Evolutionary conservation across 2,329 filamentous ascomycete species (phyloP).

Genomic region (Fusarium dimerum): DNA sequence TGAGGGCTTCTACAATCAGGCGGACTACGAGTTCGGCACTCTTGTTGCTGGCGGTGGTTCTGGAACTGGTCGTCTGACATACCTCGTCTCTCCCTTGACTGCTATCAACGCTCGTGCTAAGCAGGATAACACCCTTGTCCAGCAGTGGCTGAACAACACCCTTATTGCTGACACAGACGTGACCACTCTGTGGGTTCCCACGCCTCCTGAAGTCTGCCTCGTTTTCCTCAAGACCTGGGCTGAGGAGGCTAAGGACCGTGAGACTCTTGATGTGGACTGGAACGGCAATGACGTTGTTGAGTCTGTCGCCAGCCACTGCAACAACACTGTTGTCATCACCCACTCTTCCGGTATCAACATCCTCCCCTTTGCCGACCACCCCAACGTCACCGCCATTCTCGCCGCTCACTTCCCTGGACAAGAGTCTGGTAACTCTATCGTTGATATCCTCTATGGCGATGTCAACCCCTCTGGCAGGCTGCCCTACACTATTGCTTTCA

Average conservation of each 20-base stretch:
- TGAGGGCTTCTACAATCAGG: conserved; percentile 65
- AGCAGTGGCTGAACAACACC: conserved; percentile 51
- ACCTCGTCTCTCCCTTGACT: conserved; percentile 38
- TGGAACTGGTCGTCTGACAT: conserved; percentile 41
- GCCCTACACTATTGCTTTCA: conserved; percentile 70
- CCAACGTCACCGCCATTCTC: conserved; percentile 66
- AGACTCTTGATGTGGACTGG: conserved; percentile 56
- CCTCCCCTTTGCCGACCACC: conserved; percentile 67
- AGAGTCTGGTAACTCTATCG: conserved; percentile 67
- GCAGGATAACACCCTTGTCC: conserved; percentile 46
- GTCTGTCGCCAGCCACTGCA: conserved; percentile 61
- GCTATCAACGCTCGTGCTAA: conserved; percentile 49
- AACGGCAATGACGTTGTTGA: conserved; percentile 62
- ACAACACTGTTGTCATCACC: conserved; percentile 65
- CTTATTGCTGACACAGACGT: conserved; percentile 38
- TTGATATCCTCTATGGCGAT: conserved; percentile 68
- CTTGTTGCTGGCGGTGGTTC: conserved; percentile 60
- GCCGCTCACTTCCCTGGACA: conserved; percentile 72
- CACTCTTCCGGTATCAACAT: conserved; percentile 70
- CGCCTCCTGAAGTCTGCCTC: conserved; percentile 65
- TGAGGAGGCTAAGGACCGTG: conserved; percentile 62
- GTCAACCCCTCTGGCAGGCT: conserved; percentile 68
- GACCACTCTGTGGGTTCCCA: conserved; percentile 47
- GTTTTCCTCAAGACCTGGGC: conserved; percentile 67
- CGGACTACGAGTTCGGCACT: conserved; percentile 61